Evolutionary conservation across 2,329 filamentous ascomycete genomes (phyloP).

Genomic region (Plenodomus lindquistii): DNA sequence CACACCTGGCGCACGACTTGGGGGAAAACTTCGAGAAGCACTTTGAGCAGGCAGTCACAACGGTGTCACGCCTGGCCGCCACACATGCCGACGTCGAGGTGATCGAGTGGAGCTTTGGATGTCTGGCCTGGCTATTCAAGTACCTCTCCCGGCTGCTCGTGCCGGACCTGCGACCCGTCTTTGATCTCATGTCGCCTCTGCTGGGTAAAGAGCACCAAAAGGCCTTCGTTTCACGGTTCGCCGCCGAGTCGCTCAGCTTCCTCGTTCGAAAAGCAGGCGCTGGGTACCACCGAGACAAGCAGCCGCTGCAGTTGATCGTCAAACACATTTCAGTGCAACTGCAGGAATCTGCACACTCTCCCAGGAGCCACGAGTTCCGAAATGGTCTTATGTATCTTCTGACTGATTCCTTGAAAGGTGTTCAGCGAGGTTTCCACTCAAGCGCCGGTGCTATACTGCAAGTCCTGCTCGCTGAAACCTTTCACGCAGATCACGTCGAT

Average conservation of each 20-base stretch:
- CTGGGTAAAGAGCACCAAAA: constrained; percentile 83
- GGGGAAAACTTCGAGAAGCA: constrained; percentile 86
- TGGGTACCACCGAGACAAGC: constrained; percentile 71
- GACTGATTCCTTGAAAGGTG: constrained; percentile 73
- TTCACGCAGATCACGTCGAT: constrained; percentile 22
- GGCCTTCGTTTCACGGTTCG: constrained; percentile 85
- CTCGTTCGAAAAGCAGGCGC: constrained; percentile 85
- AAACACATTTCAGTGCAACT: constrained; percentile 73
- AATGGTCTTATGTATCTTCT: constrained; percentile 92
- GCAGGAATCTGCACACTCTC: constrained; percentile 55
- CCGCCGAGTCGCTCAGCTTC: constrained; percentile 93
- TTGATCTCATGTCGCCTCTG: constrained; percentile 79
- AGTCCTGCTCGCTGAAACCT: constrained; percentile 51
- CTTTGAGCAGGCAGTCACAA: constrained; percentile 73
- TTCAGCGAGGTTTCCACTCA: constrained; percentile 62
- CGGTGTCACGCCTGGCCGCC: constrained; percentile 78
- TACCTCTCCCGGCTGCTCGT: constrained; percentile 88
- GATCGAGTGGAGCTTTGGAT: constrained; percentile 97
- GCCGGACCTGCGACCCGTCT: constrained; percentile 81
- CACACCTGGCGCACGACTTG: constrained; percentile 92
- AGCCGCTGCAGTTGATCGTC: constrained; percentile 71
- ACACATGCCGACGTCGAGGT: constrained; percentile 79
- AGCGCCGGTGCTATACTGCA: constrained; percentile 58
- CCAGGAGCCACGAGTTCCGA: constrained; percentile 71
- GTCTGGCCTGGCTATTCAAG: constrained; percentile 94